phyloP scores from a whole-genome alignment of 805 yeast species.

The Clavispora phyllophila region DNA sequence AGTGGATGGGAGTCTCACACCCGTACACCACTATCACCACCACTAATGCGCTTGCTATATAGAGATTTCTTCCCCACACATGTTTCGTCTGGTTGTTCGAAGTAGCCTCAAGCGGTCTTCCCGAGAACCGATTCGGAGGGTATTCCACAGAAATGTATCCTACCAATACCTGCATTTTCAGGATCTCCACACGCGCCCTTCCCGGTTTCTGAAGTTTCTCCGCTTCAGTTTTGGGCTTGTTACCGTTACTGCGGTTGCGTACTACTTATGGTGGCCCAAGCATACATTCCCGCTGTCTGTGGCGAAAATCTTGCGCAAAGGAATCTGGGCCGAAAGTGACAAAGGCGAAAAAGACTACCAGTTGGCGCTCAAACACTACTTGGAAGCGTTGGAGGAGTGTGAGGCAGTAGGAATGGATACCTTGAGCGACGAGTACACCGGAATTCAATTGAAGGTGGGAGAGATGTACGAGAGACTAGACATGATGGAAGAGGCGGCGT shows the following conservation, averaged over 20 bases:
- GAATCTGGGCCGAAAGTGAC: slow-evolving; percentile 78
- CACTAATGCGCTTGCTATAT: not conserved
- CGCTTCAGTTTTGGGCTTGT: slow-evolving; percentile 12
- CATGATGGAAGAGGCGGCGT: slow-evolving; percentile 58
- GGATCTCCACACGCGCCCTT: slow-evolving; percentile 8
- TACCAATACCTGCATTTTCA: slow-evolving; percentile 14
- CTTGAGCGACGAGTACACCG: slow-evolving; percentile 78
- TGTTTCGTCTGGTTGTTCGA: not conserved
- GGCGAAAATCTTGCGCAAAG: slow-evolving; percentile 67
- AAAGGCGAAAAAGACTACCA: slow-evolving; percentile 58
- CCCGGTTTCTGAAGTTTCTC: slow-evolving; percentile 11
- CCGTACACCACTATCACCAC: not conserved
- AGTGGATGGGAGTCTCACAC: not conserved
- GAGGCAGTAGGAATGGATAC: slow-evolving; percentile 50
- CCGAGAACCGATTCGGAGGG: not conserved
- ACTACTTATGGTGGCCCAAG: slow-evolving; percentile 56
- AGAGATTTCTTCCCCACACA: not conserved
- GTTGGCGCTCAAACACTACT: slow-evolving; percentile 65
- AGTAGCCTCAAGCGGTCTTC: not conserved
- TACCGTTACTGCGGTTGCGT: slow-evolving; percentile 22
- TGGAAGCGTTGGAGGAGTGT: slow-evolving; percentile 67
- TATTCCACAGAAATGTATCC: not conserved
- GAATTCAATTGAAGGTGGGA: slow-evolving; percentile 79
- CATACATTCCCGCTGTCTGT: slow-evolving; percentile 66
- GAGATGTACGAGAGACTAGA: slow-evolving; percentile 77